These are phyloP conservation scores for Candida insectalens DNA, from an alignment of 805 yeast species.

Conservation along the genomic window DNA sequence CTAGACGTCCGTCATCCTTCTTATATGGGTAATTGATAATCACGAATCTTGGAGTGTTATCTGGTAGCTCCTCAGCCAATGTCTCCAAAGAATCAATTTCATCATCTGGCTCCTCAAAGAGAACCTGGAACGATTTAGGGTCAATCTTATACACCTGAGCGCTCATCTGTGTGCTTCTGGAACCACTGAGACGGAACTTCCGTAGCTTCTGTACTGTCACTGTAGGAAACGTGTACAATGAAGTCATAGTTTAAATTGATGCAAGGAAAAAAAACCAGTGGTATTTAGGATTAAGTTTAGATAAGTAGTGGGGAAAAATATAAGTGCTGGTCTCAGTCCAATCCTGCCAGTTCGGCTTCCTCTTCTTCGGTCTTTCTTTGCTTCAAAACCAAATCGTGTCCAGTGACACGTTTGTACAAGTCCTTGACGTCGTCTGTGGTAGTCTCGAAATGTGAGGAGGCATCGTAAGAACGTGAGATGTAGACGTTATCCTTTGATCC, in stretches of 20 bases:
- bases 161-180: slow-evolving; percentile 51
- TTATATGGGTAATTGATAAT: slow-evolving; percentile 69
- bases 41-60: slow-evolving; percentile 68
- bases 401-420: slow-evolving; percentile 82
- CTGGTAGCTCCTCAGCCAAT: slow-evolving; percentile 70
- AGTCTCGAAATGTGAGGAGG: slow-evolving; percentile 90
- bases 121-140: slow-evolving; percentile 40
- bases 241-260: slow-evolving; percentile 27
- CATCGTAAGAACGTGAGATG: slow-evolving; percentile 85
- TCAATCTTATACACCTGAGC: slow-evolving; percentile 58
- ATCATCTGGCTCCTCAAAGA: slow-evolving; percentile 33
- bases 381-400: slow-evolving; percentile 82
- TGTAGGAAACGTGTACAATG: slow-evolving; percentile 52
- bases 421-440: slow-evolving; percentile 97
- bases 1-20: slow-evolving; percentile 57
- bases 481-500: slow-evolving; percentile 73
- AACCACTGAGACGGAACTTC: slow-evolving; percentile 67
- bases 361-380: slow-evolving; percentile 63
- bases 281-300: neutral
- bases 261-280: neutral
- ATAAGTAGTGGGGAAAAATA: neutral
- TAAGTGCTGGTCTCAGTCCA: slow-evolving; percentile 6
- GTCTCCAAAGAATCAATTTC: slow-evolving; percentile 45
- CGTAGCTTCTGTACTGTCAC: slow-evolving; percentile 51
- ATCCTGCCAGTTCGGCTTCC: slow-evolving; percentile 37